A percentile compares a stretch with the other conserved stretches of the same genome.
Evolutionary conservation across 352 stramenopile genomes (phyloP).

Genomic region (Pythium pyrilobum): DNA sequence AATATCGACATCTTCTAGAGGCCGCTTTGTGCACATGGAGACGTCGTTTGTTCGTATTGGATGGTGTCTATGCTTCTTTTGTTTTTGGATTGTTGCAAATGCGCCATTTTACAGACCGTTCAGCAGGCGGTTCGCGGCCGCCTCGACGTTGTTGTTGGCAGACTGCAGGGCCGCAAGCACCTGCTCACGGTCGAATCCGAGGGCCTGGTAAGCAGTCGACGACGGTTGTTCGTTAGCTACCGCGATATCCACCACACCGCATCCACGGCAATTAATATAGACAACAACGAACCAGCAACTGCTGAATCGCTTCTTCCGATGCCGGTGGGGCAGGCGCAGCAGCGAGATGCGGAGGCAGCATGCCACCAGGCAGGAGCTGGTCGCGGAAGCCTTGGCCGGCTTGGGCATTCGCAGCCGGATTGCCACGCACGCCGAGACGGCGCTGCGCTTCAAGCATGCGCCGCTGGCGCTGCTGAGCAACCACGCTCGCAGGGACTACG

Average conservation of each 20-base stretch:
- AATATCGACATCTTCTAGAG: constrained; percentile 83
- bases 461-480: constrained; percentile 66
- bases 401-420: constrained; percentile 13
- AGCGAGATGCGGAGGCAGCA: constrained; percentile 52
- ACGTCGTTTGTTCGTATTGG: not conserved
- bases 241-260: no score
- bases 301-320: constrained; percentile 70
- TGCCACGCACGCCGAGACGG: constrained; percentile 41
- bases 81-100: not conserved
- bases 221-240: no score
- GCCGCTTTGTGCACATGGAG: not conserved
- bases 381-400: constrained; percentile 72
- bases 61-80: not conserved
- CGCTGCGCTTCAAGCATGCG: constrained; percentile 67
- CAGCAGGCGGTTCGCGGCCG: constrained; percentile 73
- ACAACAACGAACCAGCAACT: constrained; percentile 59
- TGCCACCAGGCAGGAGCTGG: constrained; percentile 64
- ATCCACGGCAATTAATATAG: no score
- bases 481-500: constrained; percentile 58
- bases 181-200: constrained; percentile 69
- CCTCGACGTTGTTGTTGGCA: constrained; percentile 85
- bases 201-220: constrained; percentile 31
- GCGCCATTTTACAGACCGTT: constrained; percentile 47
- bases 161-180: constrained; percentile 64
- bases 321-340: constrained; percentile 51